Percentiles rank a stretch among this genome's conserved stretches.
Evolutionary conservation across 768 basidiomycete genomes (phyloP).

Genomic region (Cystofilobasidium macerans): DNA sequence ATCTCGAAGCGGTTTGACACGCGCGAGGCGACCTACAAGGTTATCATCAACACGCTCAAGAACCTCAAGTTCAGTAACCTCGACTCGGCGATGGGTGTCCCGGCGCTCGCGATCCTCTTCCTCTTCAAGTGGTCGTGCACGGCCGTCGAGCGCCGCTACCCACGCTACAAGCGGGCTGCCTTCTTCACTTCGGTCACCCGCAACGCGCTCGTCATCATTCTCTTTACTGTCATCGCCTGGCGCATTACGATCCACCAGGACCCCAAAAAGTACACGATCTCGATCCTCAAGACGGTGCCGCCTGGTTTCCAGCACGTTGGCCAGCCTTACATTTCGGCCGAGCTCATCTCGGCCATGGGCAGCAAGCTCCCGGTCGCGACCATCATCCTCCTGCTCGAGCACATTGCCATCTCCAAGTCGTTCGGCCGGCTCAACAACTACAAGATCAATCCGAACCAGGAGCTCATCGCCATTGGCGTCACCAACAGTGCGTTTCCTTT

Average conservation of each 20-base stretch:
- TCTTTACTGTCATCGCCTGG: constrained; percentile 74
- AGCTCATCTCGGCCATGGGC: constrained; percentile 57
- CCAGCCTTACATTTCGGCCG: constrained; percentile 42
- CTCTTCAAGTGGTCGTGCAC: constrained; percentile 36
- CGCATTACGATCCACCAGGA: constrained; percentile 57
- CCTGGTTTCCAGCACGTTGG: constrained; percentile 51
- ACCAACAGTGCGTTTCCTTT: too few species aligned
- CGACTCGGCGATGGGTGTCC: constrained; percentile 83
- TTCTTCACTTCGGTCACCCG: constrained; percentile 52
- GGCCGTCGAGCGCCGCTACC: constrained; percentile 31
- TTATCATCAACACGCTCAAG: constrained; percentile 60
- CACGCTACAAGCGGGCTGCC: constrained; percentile 41
- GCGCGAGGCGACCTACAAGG: constrained; percentile 13
- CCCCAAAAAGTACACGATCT: constrained; percentile 60
- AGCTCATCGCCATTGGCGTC: constrained; percentile 94
- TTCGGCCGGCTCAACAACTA: constrained; percentile 60
- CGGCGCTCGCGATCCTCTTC: constrained; percentile 49
- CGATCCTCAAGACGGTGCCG: constrained; percentile 71
- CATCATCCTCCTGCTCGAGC: constrained; percentile 66
- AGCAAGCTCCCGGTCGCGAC: constrained; percentile 53
- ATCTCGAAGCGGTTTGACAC: constrained; percentile 50
- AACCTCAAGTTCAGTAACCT: constrained; percentile 57
- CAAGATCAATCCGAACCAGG: constrained; percentile 49
- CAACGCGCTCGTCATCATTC: constrained; percentile 51
- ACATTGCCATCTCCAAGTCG: constrained; percentile 93